phyloP scores from a whole-genome alignment of 2,329 filamentous ascomycete genomes.

The Claviceps maximensis region DNA sequence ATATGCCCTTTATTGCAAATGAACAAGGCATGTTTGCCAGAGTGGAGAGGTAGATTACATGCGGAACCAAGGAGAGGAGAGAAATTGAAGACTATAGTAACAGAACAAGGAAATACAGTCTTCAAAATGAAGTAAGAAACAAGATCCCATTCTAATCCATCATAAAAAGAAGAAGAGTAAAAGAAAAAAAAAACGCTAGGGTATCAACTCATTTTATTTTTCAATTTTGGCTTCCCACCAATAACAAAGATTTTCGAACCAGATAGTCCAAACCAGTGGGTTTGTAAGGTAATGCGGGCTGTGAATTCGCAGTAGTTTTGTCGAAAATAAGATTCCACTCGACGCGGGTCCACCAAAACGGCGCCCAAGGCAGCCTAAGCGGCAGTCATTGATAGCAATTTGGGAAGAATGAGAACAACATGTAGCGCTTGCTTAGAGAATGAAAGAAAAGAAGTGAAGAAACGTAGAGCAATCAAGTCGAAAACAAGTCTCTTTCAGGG shows the following conservation, averaged over 20 bases:
- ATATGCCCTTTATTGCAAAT: neutral
- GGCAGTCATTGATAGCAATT: neutral
- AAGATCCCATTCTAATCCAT: neutral
- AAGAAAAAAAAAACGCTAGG: constrained; percentile 14
- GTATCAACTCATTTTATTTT: constrained; percentile 22
- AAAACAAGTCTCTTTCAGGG: neutral
- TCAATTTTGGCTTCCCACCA: constrained; percentile 12
- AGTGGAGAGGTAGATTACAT: neutral
- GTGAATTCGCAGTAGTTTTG: constrained; percentile 11
- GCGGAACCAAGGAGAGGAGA: neutral
- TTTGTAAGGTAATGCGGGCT: neutral
- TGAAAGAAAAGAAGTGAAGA: constrained; percentile 8
- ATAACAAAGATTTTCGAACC: neutral
- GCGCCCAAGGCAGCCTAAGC: neutral
- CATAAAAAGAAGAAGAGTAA: neutral
- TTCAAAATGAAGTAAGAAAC: neutral
- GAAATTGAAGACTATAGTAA: neutral
- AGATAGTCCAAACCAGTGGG: neutral
- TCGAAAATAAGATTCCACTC: constrained; percentile 11
- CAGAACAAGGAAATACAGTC: neutral
- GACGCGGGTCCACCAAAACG: constrained; percentile 11
- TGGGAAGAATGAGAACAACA: constrained; percentile 1
- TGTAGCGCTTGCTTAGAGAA: constrained; percentile 10
- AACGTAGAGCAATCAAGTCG: neutral
- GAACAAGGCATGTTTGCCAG: neutral